Evolutionary conservation across 2,329 filamentous ascomycete genomes (phyloP).

Genomic region (Penicillium capsulatum): DNA sequence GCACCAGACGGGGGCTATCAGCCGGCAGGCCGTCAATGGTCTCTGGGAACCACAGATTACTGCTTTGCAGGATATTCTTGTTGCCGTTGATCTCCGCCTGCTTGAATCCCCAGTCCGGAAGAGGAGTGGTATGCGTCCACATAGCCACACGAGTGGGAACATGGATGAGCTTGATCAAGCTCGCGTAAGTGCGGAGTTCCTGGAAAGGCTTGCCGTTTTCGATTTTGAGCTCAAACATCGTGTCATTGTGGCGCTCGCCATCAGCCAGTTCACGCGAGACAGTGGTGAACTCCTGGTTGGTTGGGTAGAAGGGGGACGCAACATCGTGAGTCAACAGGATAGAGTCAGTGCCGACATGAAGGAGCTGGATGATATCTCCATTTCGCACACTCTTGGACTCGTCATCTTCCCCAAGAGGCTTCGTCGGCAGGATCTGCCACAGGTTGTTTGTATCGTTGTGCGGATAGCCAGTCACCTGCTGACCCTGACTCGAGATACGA

Average conservation of each 20-base stretch:
- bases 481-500: conserved; percentile 92
- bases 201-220: conserved; percentile 77
- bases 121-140: conserved; percentile 93
- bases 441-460: conserved; percentile 99
- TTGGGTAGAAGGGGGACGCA: conserved; percentile 90
- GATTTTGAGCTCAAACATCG: conserved; percentile 85
- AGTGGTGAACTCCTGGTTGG: conserved; percentile 97
- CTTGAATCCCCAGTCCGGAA: conserved; percentile 97
- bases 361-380: conserved; percentile 79
- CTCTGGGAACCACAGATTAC: conserved; percentile 92
- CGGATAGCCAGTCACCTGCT: conserved; percentile 96
- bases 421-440: conserved; percentile 82
- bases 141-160: conserved; percentile 93
- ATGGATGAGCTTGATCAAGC: conserved; percentile 95
- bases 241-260: conserved; percentile 75
- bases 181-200: conserved; percentile 83
- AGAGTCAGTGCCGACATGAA: conserved; percentile 79
- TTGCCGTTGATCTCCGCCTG: conserved; percentile 99
- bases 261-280: conserved; percentile 67
- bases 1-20: conserved; percentile 69
- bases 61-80: conserved; percentile 85
- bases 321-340: conserved; percentile 92
- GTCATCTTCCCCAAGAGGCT: conserved; percentile 50
- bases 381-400: conserved; percentile 67
- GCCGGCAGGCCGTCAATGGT: conserved; percentile 75